phyloP scores from a whole-genome alignment of 2,329 filamentous ascomycete genomes.

The Arthrobotrys conoides region DNA sequence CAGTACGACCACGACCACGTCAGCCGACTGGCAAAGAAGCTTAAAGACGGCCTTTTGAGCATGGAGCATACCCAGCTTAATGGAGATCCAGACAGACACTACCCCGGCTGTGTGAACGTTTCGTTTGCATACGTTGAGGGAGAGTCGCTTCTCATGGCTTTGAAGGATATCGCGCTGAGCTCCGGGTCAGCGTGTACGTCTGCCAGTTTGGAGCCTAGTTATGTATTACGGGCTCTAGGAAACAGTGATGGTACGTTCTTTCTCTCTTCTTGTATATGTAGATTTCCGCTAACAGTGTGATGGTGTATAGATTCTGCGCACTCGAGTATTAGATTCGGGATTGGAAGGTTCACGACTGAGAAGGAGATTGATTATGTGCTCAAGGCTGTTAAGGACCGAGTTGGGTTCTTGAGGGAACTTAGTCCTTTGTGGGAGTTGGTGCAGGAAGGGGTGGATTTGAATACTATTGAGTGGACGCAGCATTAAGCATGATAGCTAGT shows the following conservation, averaged over 20 bases:
- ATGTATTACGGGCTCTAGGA: slow-evolving; percentile 92
- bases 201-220: slow-evolving; percentile 94
- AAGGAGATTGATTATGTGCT: slow-evolving; percentile 97
- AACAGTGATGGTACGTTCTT: slow-evolving; percentile 78
- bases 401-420: slow-evolving; percentile 92
- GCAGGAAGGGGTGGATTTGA: slow-evolving; percentile 93
- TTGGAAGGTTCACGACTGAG: slow-evolving; percentile 96
- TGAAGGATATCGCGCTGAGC: slow-evolving; percentile 97
- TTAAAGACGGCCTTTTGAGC: slow-evolving; percentile 84
- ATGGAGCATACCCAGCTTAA: slow-evolving; percentile 95
- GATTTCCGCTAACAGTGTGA: not conserved
- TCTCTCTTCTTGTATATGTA: not conserved
- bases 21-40: slow-evolving; percentile 82
- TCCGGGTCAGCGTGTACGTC: slow-evolving; percentile 98
- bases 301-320: slow-evolving; percentile 81
- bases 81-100: slow-evolving; percentile 84
- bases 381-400: slow-evolving; percentile 90
- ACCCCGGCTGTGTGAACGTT: slow-evolving; percentile 97
- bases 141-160: slow-evolving; percentile 95
- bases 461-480: slow-evolving; percentile 98
- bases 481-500: slow-evolving; percentile 72
- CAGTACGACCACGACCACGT: slow-evolving; percentile 95
- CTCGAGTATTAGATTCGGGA: slow-evolving; percentile 97
- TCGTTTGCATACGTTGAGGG: slow-evolving; percentile 99
- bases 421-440: slow-evolving; percentile 98